Base-by-base conservation (phyloP, 2,329 filamentous ascomycete genomes). In the Graphiopsis chlorocephala region DNA sequence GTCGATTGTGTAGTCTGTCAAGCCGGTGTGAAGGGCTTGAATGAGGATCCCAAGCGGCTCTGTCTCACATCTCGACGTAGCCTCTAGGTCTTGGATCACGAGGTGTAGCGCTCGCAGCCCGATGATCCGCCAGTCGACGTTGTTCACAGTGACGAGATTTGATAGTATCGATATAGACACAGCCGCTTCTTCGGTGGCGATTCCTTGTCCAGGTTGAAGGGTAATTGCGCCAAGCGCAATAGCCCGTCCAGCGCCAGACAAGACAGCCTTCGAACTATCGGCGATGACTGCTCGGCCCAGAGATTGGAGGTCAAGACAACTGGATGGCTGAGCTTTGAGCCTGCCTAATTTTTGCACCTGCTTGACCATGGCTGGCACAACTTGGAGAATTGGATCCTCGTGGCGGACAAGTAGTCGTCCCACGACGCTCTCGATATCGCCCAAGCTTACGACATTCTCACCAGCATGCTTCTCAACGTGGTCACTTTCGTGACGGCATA, bases 1-100 rank as follows among this genome's bases (percentile, higher is more conserved):
- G 69, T 92, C 94, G 3, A 92, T 93, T 0, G 92, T 96, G 73
- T 98, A 98, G 74, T 99, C 93, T 69, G 94, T 90, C 29, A 99
- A 78, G 0, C 89, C 79, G 29, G 72, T 61, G 28, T 71, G 69
- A 7, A 74, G 52, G 3, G 72, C 69, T 11, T 64, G 33, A 17
- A 55, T 58, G 11, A 65, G 12, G 14, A 29, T 42, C 4, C 45
- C 23, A 7, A 64, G 31, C 38, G 26, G n/a, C 25, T 52, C 53
- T 3, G 60, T 14, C 23, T 31, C 17, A 3, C 15, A 29, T 2
- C 33, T 31, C 2, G 60, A 29, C 1, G 48, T 14, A 42, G 23
- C 0, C 10, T 65, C 35, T 6, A 68, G 35, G 12, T 61, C 55
- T n/a, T 42, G 31, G 11, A 64, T 23, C 20, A 67, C 70, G 10